Percentiles rank a stretch among this genome's conserved stretches.
These are phyloP conservation scores for Blastobotrys muscicola DNA, from an alignment of 805 yeast species.

Conservation along the genomic window DNA sequence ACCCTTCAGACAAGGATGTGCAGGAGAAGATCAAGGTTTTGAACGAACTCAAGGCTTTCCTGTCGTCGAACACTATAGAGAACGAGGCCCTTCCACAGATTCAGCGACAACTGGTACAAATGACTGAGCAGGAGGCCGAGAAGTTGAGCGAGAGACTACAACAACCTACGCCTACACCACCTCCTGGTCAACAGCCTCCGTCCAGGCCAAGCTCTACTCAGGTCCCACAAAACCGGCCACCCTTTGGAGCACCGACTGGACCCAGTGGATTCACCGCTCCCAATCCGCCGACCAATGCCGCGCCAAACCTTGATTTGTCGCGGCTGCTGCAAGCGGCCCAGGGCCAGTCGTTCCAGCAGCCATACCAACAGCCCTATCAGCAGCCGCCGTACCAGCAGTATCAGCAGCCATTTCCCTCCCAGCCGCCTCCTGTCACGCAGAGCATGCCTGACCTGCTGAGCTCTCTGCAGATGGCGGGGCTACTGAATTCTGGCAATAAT, in stretches of 20 bases:
- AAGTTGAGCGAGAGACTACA: constrained; percentile 15
- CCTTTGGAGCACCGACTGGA: no score
- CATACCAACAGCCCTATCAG: background rate
- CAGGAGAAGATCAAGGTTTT: constrained; percentile 24
- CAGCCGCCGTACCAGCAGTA: constrained; percentile 3
- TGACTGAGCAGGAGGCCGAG: constrained; percentile 18
- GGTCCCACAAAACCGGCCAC: no score
- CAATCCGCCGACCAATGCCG: background rate
- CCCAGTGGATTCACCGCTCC: no score
- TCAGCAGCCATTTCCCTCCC: constrained; percentile 5
- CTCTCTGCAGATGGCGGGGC: constrained; percentile 20
- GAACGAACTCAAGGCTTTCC: constrained; percentile 21
- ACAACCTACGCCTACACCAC: constrained; percentile 4
- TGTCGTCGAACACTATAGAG: constrained; percentile 23
- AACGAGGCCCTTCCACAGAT: constrained; percentile 21
- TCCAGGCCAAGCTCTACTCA: background rate
- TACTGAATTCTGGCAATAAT: constrained; percentile 9
- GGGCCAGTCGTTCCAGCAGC: background rate
- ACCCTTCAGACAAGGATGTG: constrained; percentile 21
- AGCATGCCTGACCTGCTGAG: constrained; percentile 1
- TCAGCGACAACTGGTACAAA: constrained; percentile 23
- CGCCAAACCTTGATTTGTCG: constrained; percentile 4
- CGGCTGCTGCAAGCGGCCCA: background rate
- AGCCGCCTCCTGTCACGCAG: background rate
- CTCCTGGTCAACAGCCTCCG: constrained; percentile 3